phyloP scores from a whole-genome alignment of 2,329 filamentous ascomycete species.

The Bimuria novae-zelandiae region DNA sequence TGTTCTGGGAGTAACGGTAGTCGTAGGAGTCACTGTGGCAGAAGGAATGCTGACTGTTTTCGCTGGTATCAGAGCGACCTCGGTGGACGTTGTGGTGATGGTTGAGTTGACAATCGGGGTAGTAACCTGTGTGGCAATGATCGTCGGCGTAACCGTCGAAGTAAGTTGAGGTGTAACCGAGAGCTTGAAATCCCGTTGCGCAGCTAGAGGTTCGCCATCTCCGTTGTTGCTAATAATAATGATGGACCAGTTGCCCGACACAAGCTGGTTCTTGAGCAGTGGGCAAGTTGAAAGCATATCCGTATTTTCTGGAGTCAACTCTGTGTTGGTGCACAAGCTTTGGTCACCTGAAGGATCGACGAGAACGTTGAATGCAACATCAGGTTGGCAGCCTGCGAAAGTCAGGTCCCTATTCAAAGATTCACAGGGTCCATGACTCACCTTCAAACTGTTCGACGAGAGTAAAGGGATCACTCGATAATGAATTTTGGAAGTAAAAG shows the following conservation, averaged over 20 bases:
- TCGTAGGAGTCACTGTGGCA: not conserved
- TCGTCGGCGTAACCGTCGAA: constrained; percentile 21
- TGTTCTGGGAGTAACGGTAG: constrained; percentile 11
- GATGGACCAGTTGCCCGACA: constrained; percentile 45
- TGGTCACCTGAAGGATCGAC: constrained; percentile 47
- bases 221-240: constrained; percentile 51
- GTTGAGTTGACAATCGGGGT: constrained; percentile 19
- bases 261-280: constrained; percentile 42
- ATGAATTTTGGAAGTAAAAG: constrained; percentile 48
- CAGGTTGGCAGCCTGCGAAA: constrained; percentile 42
- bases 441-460: constrained; percentile 48
- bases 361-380: constrained; percentile 45
- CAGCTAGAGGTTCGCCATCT: constrained; percentile 44
- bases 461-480: constrained; percentile 47
- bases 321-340: constrained; percentile 43
- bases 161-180: constrained; percentile 44
- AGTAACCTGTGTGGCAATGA: not conserved
- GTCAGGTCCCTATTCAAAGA: not conserved
- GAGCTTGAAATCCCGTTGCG: constrained; percentile 47
- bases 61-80: not conserved
- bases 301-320: constrained; percentile 42
- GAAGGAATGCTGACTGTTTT: not conserved
- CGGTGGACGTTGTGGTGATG: not conserved
- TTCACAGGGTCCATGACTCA: not conserved
- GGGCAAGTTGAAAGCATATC: constrained; percentile 46